Evolutionary conservation across 371 early-diverging fungal species (phyloP).

Genomic region (Mortierella sp.): DNA sequence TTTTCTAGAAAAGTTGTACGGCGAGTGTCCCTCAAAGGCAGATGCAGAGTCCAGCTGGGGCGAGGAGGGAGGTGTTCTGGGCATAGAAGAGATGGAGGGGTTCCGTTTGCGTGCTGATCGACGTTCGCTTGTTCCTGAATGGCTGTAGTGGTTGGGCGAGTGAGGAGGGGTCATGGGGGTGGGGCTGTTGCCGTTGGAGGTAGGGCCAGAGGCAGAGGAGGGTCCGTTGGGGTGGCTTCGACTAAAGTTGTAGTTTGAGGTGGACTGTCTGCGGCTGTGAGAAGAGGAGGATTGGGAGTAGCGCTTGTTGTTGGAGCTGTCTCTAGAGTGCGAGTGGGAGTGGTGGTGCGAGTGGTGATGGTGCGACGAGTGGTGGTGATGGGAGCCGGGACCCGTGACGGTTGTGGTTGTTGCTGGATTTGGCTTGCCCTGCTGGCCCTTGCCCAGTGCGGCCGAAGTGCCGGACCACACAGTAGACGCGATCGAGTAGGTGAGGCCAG

Average conservation of each 20-base stretch:
- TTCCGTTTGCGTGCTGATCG: conserved; percentile 31
- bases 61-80: conserved; percentile 52
- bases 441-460: conserved; percentile 48
- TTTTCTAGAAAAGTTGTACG: conserved; percentile 41
- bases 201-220: conserved; percentile 4
- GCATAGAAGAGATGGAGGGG: conserved; percentile 47
- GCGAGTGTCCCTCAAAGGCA: conserved; percentile 13
- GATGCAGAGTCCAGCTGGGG: conserved; percentile 30
- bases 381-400: conserved; percentile 32
- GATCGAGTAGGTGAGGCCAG: conserved; percentile 46
- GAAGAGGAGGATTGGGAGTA: conserved; percentile 19
- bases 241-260: conserved; percentile 43
- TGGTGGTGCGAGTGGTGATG: conserved; percentile 22
- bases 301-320: conserved; percentile 7
- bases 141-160: conserved; percentile 47
- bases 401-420: conserved; percentile 31
- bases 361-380: conserved; percentile 22
- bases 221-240: conserved; percentile 45
- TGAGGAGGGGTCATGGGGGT: conserved; percentile 53
- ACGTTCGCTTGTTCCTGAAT: conserved; percentile 21
- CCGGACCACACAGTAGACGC: conserved; percentile 58
- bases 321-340: conserved; percentile 20
- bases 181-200: neutral
- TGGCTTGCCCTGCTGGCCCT: conserved; percentile 25
- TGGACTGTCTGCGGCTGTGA: conserved; percentile 42